Base-by-base conservation (phyloP, 352 stramenopile species). In the Ophiocytium majus region DNA sequence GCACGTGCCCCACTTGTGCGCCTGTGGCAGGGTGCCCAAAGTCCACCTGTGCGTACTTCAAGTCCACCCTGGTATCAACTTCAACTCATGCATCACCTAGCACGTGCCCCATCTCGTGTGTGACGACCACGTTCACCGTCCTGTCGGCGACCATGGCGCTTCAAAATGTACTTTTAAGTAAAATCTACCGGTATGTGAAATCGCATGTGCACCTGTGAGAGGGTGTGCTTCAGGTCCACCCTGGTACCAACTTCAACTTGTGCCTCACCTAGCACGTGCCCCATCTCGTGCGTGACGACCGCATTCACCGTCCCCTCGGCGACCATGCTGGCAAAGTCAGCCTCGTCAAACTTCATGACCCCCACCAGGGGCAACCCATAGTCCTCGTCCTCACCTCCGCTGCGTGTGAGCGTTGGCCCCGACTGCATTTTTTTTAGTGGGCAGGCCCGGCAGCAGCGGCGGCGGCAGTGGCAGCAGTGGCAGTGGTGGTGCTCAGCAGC, bases 211-310 rank as follows among this genome's bases (percentile, higher is more conserved):
- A n/a, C n/a, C n/a, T n/a, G n/a, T n/a, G n/a, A n/a, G n/a, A n/a
- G n/a, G n/a, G n/a, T n/a, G n/a, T n/a, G n/a, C n/a, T n/a, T n/a
- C n/a, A n/a, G n/a, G n/a, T n/a, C n/a, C 43, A 57, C 43, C 43
- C 43, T 57, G 43, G 5, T 14, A 57, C 5, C 43, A 57, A 57
- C 43, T 57, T 57, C 43, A 57, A 57, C 14, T 5, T 14, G 43
- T 57, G 43, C 5, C 43, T 5, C 17, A n/a, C 80, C 80, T 28
- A 84, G 63, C 32, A 84, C 80, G 57, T 84, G 80, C 5, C 14
- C 50, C 80, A 84, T 84, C 33, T 84, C 80, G 80, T 84, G 80
- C 43, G 63, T 81, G 80, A 84, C 37, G 33, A 84, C 50, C 23
- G 50, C 23, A 5, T 63, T 10, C 28, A 84, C 23, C 10, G 36